Evolutionary conservation across 257 asterid species (phyloP), one percentile per base, ranked within the genome.

Genomic region (Leonotis leonurus): DNA sequence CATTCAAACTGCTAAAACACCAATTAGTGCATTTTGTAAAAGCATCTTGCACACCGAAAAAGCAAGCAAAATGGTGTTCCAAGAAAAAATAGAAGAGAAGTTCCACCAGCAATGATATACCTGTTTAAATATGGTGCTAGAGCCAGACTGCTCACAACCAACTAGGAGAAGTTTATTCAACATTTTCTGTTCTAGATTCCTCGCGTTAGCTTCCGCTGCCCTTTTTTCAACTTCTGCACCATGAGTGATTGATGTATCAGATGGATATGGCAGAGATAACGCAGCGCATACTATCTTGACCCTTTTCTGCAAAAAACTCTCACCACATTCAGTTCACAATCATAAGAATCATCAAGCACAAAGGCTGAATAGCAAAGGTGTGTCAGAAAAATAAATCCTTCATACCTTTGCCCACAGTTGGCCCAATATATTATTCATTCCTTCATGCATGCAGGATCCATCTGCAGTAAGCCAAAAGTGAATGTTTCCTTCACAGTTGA

Each of bases 121-220:
- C 94, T 85, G 96, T 75, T 88, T 88, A 68, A 79, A 88, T 73
- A 88, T 70, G 39, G 94, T 81, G 71, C 94, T 85, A 3, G 89
- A 74, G 25, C 96, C 96, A 0, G 96, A 85, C 50, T 75, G 87
- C 58, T 81, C 86, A 63, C 78, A 75, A 62, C 96, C 94, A 60
- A 80, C 83, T 49, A 88, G 81, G 37, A 88, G 85, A 40, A 88
- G 60, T 58, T 85, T 88, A 49, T 73, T 75, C 32, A 69, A 45
- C 63, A 14, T 17, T 66, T 55, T 75, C 67, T 60, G 75, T 58
- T 73, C 76, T 13, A 58, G 24, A 41, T 27, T 67, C 58, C 53
- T 35, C 8, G 53, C 69, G 53, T 35, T 62, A 69, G 45, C 69
- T 68, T 56, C 70, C 33, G 52, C 70, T 5, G 44, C 56, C 8